phyloP scores from a whole-genome alignment of 129 eudicot species.

The Rutidosis leptorrhynchoides region DNA sequence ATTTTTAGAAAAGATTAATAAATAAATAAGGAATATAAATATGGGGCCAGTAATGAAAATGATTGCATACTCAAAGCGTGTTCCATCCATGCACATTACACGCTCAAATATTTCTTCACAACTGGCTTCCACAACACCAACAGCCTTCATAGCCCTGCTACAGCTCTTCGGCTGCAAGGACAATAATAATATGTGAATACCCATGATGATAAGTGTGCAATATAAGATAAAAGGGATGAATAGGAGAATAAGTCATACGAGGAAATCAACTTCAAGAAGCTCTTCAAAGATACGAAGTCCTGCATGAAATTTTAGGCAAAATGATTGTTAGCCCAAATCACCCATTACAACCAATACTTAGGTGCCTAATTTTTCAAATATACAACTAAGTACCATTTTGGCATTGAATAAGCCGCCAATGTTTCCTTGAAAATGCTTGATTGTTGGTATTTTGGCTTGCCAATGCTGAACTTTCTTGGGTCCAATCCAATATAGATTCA shows the following conservation, averaged over 20 bases:
- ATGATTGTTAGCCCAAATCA: slow-evolving; percentile 6
- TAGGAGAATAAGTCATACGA: slow-evolving; percentile 47
- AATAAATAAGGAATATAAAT: slow-evolving; percentile 4
- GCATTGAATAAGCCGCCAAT: slow-evolving; percentile 99
- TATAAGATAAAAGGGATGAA: slow-evolving; percentile 1
- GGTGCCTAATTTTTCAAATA: slow-evolving; percentile 8
- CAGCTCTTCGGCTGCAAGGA: slow-evolving; percentile 90
- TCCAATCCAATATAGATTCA: slow-evolving; percentile 93
- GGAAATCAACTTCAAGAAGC: slow-evolving; percentile 92
- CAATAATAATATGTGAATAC: slow-evolving; percentile 12
- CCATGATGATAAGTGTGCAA: not conserved
- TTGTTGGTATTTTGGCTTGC: slow-evolving; percentile 66
- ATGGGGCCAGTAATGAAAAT: slow-evolving; percentile 1
- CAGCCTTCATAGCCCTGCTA: slow-evolving; percentile 99
- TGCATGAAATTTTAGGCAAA: slow-evolving; percentile 28
- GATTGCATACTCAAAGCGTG: slow-evolving; percentile 87
- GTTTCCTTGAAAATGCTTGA: slow-evolving; percentile 91
- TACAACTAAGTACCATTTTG: slow-evolving; percentile 67
- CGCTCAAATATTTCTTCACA: slow-evolving; percentile 99
- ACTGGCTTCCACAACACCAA: slow-evolving; percentile 96
- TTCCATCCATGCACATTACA: slow-evolving; percentile 98
- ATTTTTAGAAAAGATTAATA: slow-evolving; percentile 7
- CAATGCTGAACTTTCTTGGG: slow-evolving; percentile 80
- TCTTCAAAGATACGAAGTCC: slow-evolving; percentile 99
- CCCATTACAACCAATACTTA: slow-evolving; percentile 16